Base-by-base conservation (phyloP, 2,329 filamentous ascomycete genomes). In the Ceratocystis lukuohia region DNA sequence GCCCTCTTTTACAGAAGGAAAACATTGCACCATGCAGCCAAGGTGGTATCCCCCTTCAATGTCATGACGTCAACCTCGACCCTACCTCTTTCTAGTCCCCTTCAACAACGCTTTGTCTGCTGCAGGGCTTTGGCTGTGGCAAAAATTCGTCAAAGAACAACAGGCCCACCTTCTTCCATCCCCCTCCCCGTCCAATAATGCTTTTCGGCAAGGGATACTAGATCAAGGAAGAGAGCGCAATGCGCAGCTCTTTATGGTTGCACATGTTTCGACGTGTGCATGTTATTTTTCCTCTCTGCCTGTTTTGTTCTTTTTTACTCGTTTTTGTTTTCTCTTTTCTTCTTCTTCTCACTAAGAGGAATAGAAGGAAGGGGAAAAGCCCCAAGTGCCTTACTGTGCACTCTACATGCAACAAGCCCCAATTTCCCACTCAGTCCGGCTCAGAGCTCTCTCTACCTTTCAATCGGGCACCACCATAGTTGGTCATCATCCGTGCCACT, bases 51-150 rank as follows among this genome's bases (percentile, higher is more conserved):
- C 7, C 28, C 15, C 28, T 8, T 25, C 37, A 41, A 20, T n/a
- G 3, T 8, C 25, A 59, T 59, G 56, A 59, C 56, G 56, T 59
- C 56, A 59, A 59, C 22, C 28, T 59, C 53, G 20, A 15, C 53
- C 53, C 28, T 33, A 5, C 56, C 17, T 15, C 20, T 56, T 56
- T 25, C 17, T 59, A 17, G 12, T 33, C 28, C n/a, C 28, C 12
- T 22, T 30, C 56, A 59, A 22, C 15, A 59, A 30, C 56, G 28
- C 56, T 59, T 59, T 59, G 56, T 59, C 56, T 33, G n/a, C 12
- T 59, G 56, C 56, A 59, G 28, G 56, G 56, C 17, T 59, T 30
- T 33, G n/a, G 56, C 25, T 59, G 56, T 56, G 50, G 28, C 25
- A 30, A 28, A 59, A 59, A 37, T 20, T 59, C 28, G 28, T 7